A percentile compares a stretch with the other conserved stretches of the same genome.
Conservation (phyloP, 352 stramenopile species). For the Phytophthora foliorum region DNA sequence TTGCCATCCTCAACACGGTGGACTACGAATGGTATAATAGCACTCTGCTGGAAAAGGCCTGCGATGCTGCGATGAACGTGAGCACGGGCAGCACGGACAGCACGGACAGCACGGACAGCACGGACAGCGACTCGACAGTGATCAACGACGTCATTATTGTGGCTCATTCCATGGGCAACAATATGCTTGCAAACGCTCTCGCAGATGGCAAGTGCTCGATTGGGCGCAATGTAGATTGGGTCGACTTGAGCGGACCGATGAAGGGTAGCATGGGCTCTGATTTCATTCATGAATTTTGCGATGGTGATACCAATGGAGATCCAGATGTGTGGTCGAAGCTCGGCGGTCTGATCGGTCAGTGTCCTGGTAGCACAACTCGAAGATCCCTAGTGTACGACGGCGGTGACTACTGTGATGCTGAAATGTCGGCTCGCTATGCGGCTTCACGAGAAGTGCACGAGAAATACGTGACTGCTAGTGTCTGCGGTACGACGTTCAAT, state of each 20-base stretch:
- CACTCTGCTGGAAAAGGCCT: conserved; percentile 49
- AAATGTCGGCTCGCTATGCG: conserved; percentile 40
- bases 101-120: conserved; percentile 22
- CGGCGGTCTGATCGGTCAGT: conserved; percentile 47
- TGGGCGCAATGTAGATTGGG: conserved; percentile 41
- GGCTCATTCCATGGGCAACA: conserved; percentile 68
- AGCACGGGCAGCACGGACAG: conserved; percentile 25
- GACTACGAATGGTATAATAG: conserved; percentile 61
- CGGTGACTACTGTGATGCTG: conserved; percentile 34
- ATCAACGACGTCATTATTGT: conserved; percentile 67
- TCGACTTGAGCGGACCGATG: conserved; percentile 51
- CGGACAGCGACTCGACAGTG: conserved; percentile 35
- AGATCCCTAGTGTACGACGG: conserved; percentile 51
- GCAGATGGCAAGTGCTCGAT: conserved; percentile 55
- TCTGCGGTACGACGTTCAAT: conserved; percentile 53
- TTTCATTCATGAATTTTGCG: conserved; percentile 50
- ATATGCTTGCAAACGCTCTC: conserved; percentile 55
- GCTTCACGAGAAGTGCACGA: conserved; percentile 41
- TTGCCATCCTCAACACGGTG: conserved; percentile 57
- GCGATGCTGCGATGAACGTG: conserved; percentile 42
- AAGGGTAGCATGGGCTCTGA: conserved; percentile 63
- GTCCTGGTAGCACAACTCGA: conserved; percentile 43
- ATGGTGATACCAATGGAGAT: conserved; percentile 34
- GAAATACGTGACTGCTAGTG: conserved; percentile 46
- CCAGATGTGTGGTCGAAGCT: conserved; percentile 51